phyloP scores from a whole-genome alignment of 768 basidiomycete species.

The Mycena vitilis region DNA sequence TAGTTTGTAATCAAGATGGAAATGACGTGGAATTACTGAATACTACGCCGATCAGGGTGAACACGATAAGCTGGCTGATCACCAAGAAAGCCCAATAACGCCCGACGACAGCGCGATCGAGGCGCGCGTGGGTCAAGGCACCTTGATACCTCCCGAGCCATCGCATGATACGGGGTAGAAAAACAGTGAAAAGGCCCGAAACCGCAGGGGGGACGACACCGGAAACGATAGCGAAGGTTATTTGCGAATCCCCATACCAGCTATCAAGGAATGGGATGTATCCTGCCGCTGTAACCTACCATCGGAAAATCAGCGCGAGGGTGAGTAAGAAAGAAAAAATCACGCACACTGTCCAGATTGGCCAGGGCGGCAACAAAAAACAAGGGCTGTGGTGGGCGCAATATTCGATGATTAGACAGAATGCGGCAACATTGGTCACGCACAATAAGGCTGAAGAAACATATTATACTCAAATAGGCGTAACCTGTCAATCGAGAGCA shows the following conservation, averaged over 20 bases:
- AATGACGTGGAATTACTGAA: constrained; percentile 59
- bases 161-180: constrained; percentile 85
- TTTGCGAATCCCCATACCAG: constrained; percentile 70
- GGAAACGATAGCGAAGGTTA: constrained; percentile 78
- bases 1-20: background rate
- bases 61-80: constrained; percentile 86
- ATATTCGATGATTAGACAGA: no score
- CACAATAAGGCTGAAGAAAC: constrained; percentile 81
- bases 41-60: constrained; percentile 81
- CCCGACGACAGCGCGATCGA: constrained; percentile 83
- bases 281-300: constrained; percentile 52
- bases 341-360: constrained; percentile 76
- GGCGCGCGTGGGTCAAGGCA: constrained; percentile 66
- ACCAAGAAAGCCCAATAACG: constrained; percentile 89
- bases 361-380: constrained; percentile 84
- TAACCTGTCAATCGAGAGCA: constrained; percentile 73
- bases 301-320: background rate
- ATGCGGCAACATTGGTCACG: no score
- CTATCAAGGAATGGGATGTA: constrained; percentile 72
- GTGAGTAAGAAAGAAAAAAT: background rate
- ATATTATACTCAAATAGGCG: constrained; percentile 70
- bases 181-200: constrained; percentile 78
- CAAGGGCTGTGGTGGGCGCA: constrained; percentile 55
- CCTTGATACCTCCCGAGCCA: constrained; percentile 70
- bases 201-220: constrained; percentile 87